Conservation (phyloP, 2,329 filamentous ascomycete genomes). For the Atkinsonella texensis region DNA sequence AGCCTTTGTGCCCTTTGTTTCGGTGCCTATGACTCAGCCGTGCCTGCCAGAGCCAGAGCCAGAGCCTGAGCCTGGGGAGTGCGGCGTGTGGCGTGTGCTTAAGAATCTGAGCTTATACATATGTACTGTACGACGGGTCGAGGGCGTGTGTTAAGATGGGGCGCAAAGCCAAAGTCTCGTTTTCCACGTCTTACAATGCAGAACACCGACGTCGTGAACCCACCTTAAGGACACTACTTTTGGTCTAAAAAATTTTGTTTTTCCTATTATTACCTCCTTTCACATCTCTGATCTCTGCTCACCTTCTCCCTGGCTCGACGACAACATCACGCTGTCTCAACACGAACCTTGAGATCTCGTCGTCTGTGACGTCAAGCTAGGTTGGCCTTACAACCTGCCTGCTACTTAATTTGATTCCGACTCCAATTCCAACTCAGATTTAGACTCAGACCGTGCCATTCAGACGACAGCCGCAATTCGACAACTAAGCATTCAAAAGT, state of each 20-base stretch:
- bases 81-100: background rate
- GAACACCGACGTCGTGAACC: conserved; percentile 1
- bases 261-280: background rate
- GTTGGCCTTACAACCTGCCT: background rate
- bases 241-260: background rate
- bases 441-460: background rate
- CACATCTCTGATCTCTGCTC: background rate
- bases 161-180: background rate
- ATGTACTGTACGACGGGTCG: background rate
- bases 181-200: conserved; percentile 1
- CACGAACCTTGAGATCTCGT: background rate
- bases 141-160: background rate
- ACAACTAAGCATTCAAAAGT: background rate
- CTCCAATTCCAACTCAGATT: background rate
- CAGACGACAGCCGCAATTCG: background rate
- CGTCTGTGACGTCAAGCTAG: conserved; percentile 1
- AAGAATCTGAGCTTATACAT: no score
- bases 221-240: background rate
- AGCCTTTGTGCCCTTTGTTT: background rate
- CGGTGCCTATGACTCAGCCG: background rate
- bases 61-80: no score
- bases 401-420: background rate
- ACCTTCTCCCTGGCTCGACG: background rate
- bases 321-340: background rate
- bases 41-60: background rate